Base-by-base conservation (phyloP, 129 eudicot genomes). In the Silybum marianum region DNA sequence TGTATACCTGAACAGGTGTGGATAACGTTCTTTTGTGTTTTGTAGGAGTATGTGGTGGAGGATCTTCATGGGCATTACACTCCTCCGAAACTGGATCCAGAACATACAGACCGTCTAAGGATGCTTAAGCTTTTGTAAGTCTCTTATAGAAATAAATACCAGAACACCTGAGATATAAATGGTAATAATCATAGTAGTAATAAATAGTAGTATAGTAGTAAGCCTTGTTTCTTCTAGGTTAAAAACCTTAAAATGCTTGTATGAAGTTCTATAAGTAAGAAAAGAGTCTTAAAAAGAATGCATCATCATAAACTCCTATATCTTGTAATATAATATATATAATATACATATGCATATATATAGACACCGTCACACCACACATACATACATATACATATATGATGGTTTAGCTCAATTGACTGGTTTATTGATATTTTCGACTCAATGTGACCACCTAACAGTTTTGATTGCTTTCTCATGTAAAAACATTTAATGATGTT, bases 1-100 rank as follows among this genome's bases (percentile, higher is more conserved):
- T 26, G 2, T 26, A 26, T 26, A 26, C 30, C 1, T 26, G 30
- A 34, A 34, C 39, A 16, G 6, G 21, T 51, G 19, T 0, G 13
- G 11, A 48, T 39, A 24, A 26, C 39, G 6, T 42, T 34, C 7
- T 8, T 9, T 44, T 79, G 72, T 9, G n/a, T 71, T 25, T 39
- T 74, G 82, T 85, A 93, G 98, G 98, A 93, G 76, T 93, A 91
- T 77, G 81, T 93, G 60, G 98, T 93, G 73, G 93, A 88, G 88
- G 96, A 93, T 84, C 92, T 91, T 32, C 84, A 83, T 58, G 98
- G 98, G 39, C 85, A 84, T 79, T 93, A 93, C 85, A 67, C 86
- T 82, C 91, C 90, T 71, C 98, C 98, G 18, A 88, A 89, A 66
- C 88, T 93, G 87, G 96, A 88, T 65, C 69, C 89, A 24, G 87